These are phyloP conservation scores for Corymbia citriodora DNA, from an alignment of 441 rosid species.

Conservation along the genomic window DNA sequence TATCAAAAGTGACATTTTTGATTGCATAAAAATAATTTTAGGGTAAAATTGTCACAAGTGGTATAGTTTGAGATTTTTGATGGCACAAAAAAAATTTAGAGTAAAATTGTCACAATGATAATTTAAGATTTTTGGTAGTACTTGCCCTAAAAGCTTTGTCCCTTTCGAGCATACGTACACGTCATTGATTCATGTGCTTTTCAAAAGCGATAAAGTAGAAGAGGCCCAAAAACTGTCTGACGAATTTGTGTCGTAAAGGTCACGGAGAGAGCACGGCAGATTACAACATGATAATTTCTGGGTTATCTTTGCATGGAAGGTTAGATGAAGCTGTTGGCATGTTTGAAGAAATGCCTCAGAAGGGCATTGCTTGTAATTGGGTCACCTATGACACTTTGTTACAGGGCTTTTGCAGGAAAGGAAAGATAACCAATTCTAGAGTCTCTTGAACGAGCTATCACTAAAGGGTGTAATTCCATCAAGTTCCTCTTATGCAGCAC, in stretches of 20 bases:
- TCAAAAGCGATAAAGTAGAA: constrained; percentile 18
- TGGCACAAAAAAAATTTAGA: too few relatives aligned
- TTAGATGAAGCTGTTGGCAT: constrained; percentile 35
- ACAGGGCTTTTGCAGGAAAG: constrained; percentile 36
- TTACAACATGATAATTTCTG: constrained; percentile 47
- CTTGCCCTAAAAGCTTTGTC: constrained; percentile 10
- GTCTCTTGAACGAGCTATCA: constrained; percentile 34
- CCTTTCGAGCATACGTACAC: constrained; percentile 32
- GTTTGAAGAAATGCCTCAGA: constrained; percentile 46
- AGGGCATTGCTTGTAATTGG: constrained; percentile 35
- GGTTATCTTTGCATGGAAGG: constrained; percentile 32
- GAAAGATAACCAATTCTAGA: constrained; percentile 28
- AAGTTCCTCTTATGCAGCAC: constrained; percentile 21
- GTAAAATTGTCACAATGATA: too few relatives aligned
- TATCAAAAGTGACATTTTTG: too few relatives aligned
- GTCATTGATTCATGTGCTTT: constrained; percentile 27
- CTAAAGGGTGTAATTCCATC: constrained; percentile 34
- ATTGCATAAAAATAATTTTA: too few relatives aligned
- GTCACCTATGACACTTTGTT: constrained; percentile 43
- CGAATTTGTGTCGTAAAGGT: constrained; percentile 35
- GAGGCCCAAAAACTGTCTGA: constrained; percentile 25
- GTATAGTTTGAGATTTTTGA: too few relatives aligned
- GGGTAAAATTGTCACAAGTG: too few relatives aligned
- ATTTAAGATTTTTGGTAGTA: too few relatives aligned
- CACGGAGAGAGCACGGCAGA: constrained; percentile 29